Evolutionary conservation across 768 basidiomycete species (phyloP).

Genomic region (Boletus eberwhitei): DNA sequence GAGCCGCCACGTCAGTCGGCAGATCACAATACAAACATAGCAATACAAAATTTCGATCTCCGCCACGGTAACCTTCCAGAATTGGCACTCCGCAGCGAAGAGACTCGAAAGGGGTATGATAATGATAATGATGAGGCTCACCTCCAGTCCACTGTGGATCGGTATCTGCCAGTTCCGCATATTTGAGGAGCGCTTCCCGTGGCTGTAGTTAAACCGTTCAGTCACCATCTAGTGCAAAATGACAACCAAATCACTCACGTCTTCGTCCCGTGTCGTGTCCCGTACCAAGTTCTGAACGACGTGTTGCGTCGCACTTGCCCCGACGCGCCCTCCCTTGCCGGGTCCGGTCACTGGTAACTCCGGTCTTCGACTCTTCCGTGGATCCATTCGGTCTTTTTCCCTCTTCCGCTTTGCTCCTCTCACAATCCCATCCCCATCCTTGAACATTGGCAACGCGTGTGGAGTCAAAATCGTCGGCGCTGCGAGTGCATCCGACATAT

Average conservation of each 20-base stretch:
- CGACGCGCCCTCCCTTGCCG: slow-evolving; percentile 90
- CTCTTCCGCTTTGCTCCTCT: slow-evolving; percentile 81
- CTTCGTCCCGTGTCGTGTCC: slow-evolving; percentile 87
- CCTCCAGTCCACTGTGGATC: slow-evolving; percentile 86
- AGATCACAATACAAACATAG: slow-evolving; percentile 31
- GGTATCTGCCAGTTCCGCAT: slow-evolving; percentile 70
- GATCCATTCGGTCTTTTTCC: slow-evolving; percentile 85
- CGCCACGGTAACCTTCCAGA: slow-evolving; percentile 28
- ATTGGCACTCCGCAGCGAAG: slow-evolving; percentile 30
- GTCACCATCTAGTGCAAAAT: slow-evolving; percentile 20
- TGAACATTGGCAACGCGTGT: slow-evolving; percentile 89
- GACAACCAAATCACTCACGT: slow-evolving; percentile 65
- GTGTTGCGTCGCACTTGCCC: slow-evolving; percentile 95
- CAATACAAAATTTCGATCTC: slow-evolving; percentile 31
- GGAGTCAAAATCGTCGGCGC: slow-evolving; percentile 91
- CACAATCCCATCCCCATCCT: slow-evolving; percentile 67
- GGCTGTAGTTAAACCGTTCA: slow-evolving; percentile 54
- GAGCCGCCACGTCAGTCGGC: slow-evolving; percentile 56
- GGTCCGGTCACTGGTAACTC: slow-evolving; percentile 92
- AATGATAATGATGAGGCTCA: slow-evolving; percentile 44
- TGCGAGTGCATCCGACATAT: slow-evolving; percentile 82
- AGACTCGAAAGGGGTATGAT: neutral
- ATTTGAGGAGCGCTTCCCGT: slow-evolving; percentile 93
- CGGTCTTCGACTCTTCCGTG: slow-evolving; percentile 88
- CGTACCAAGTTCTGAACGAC: slow-evolving; percentile 93